Evolutionary conservation across 352 stramenopile genomes (phyloP).

Genomic region (Thraustotheca clavata): DNA sequence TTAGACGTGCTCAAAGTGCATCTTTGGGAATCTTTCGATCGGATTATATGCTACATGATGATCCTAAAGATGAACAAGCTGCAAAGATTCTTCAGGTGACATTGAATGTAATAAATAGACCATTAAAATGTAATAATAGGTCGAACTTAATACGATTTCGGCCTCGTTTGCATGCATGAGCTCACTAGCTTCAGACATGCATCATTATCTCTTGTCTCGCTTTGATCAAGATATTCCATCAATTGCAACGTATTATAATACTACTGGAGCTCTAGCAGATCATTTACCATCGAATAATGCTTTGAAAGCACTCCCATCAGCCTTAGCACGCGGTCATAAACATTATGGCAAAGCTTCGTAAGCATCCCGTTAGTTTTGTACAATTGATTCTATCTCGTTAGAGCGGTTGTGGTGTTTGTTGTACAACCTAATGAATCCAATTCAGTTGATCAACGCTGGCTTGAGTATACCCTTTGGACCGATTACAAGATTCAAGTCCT

Average conservation of each 20-base stretch:
- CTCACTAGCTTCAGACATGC: slow-evolving; percentile 85
- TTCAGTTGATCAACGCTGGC: slow-evolving; percentile 87
- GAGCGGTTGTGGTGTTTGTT: slow-evolving; percentile 84
- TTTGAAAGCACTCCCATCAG: slow-evolving; percentile 52
- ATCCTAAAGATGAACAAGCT: slow-evolving; percentile 27
- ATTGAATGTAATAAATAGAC: slow-evolving; percentile 22
- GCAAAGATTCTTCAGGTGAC: slow-evolving; percentile 50
- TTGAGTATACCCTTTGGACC: slow-evolving; percentile 90
- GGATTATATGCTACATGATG: slow-evolving; percentile 93
- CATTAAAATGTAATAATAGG: slow-evolving; percentile 61
- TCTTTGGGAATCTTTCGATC: slow-evolving; percentile 88
- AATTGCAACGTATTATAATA: slow-evolving; percentile 45
- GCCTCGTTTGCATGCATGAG: slow-evolving; percentile 95
- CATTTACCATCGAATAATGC: slow-evolving; percentile 58
- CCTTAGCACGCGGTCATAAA: slow-evolving; percentile 52
- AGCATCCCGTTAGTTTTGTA: slow-evolving; percentile 22
- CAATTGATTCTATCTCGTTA: slow-evolving; percentile 25
- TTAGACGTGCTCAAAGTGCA: slow-evolving; percentile 35
- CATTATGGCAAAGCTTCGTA: slow-evolving; percentile 67
- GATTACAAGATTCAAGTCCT: slow-evolving; percentile 68
- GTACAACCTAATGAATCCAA: slow-evolving; percentile 86
- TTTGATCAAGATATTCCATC: slow-evolving; percentile 38
- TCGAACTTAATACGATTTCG: slow-evolving; percentile 98
- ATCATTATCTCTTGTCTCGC: slow-evolving; percentile 63
- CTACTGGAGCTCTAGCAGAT: slow-evolving; percentile 32